Percentiles rank a stretch among this genome's conserved stretches.
Evolutionary conservation across 768 basidiomycete genomes (phyloP).

Genomic region (Podaxis sp.): DNA sequence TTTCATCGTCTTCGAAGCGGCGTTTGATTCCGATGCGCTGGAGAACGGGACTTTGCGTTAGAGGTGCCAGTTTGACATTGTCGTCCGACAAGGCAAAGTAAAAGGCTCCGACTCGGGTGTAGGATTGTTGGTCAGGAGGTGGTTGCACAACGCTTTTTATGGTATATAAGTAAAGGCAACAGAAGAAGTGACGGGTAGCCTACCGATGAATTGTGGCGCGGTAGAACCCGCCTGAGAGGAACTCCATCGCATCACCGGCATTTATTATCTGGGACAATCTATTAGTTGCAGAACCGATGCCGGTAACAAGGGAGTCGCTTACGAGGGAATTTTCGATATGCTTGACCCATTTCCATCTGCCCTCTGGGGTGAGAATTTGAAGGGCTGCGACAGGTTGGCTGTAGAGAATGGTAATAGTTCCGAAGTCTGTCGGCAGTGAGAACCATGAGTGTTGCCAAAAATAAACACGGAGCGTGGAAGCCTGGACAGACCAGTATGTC

Average conservation of each 20-base stretch:
- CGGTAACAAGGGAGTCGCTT: slow-evolving; percentile 8
- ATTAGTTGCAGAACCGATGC: neutral
- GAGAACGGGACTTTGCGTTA: slow-evolving; percentile 46
- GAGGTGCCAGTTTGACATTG: slow-evolving; percentile 42
- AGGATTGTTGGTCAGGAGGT: slow-evolving; percentile 48
- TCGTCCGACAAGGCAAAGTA: slow-evolving; percentile 58
- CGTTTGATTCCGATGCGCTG: slow-evolving; percentile 39
- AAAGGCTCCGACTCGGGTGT: slow-evolving; percentile 54
- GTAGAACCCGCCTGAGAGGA: slow-evolving; percentile 61
- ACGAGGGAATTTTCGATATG: slow-evolving; percentile 60
- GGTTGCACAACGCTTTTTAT: slow-evolving; percentile 51
- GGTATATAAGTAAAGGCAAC: neutral
- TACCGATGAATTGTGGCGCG: slow-evolving; percentile 53
- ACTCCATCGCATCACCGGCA: slow-evolving; percentile 57
- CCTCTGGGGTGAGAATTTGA: slow-evolving; percentile 53
- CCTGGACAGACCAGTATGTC: slow-evolving; percentile 45
- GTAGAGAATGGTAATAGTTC: slow-evolving; percentile 55
- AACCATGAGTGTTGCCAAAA: neutral
- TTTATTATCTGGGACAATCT: slow-evolving; percentile 47
- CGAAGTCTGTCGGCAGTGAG: slow-evolving; percentile 37
- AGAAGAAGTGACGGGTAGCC: neutral
- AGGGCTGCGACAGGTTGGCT: slow-evolving; percentile 59
- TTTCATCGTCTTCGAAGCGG: slow-evolving; percentile 34
- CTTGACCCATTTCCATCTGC: slow-evolving; percentile 55
- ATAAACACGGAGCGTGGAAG: too few species aligned